Base-by-base conservation (phyloP, 495 filamentous ascomycete genomes). In the Oleoguttula mirabilis region DNA sequence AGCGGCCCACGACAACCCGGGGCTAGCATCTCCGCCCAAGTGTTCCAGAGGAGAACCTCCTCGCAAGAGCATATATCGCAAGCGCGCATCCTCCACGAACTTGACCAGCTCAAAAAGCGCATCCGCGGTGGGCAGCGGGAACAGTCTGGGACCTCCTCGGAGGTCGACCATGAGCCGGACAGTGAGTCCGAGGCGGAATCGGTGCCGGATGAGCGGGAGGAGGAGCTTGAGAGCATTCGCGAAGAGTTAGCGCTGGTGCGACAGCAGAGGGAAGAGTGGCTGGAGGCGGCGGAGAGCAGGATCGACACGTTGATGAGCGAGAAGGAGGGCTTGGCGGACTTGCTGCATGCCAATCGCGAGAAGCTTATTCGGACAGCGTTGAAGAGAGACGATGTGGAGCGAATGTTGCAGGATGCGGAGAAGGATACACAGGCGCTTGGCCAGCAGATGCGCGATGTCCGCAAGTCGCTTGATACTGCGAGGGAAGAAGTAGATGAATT, bases 211-310 rank as follows among this genome's bases (percentile, higher is more conserved):
- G 32, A 40, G 37, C 19, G 36, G 14, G 36, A 51, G 21, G 50
- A 53, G 34, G 50, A 53, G 45, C 10, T 53, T 27, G 40, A 53
- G 40, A 41, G 36, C 14, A n/a, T 48, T 19, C 45, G 50, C 3
- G 34, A 39, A 20, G 45, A 48, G 45, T 15, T 53, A 7, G 36
- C 5, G 17, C 14, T 36, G 10, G 41, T 44, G 17, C 27, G 22
- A 17, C 28, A 35, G 36, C 43, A 48, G 22, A 31, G 45, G 20
- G 49, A 52, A 35, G 44, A 52, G 36, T 52, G 37, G 49, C 16
- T 52, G 4, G 49, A 43, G 14, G 32, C 22, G 10, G 49, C 49
- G 2, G 49, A 53, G 24, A 30, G 19, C 15, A 17, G 45, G 39
- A 43, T 53, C 15, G 50, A 53, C 23, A 17, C 10, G 16, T 35